Conservation (phyloP, 306 rosid genomes). For the Leucaena leucocephala region DNA sequence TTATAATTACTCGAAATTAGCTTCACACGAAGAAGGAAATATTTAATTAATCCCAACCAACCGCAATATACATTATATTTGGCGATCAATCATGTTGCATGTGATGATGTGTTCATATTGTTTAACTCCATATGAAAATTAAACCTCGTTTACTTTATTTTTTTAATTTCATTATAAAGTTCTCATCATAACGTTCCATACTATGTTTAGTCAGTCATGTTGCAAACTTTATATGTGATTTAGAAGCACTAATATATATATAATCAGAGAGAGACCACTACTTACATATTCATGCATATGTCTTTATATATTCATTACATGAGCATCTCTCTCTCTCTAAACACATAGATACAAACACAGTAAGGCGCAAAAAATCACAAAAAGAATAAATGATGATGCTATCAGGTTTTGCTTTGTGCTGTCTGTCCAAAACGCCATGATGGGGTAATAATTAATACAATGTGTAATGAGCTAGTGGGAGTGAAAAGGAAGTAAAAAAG, state of each 20-base stretch:
- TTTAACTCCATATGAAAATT: not conserved
- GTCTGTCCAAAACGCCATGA: slow-evolving; percentile 63
- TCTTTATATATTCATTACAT: slow-evolving; percentile 25
- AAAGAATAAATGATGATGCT: slow-evolving; percentile 56
- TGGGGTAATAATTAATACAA: slow-evolving; percentile 68
- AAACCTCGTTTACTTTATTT: not conserved
- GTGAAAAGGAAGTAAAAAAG: slow-evolving; percentile 63
- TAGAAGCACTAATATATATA: not conserved
- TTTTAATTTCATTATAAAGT: not conserved
- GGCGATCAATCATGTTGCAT: slow-evolving; percentile 25
- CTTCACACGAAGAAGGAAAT: not conserved
- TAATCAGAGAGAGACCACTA: not conserved
- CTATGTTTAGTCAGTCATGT: slow-evolving; percentile 26
- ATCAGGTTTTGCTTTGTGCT: slow-evolving; percentile 53
- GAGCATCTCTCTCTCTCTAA: slow-evolving; percentile 27
- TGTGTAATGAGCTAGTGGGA: slow-evolving; percentile 42
- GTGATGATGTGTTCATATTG: slow-evolving; percentile 3
- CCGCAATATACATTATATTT: not conserved
- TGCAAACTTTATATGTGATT: not conserved
- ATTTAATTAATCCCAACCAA: not conserved
- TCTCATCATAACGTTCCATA: slow-evolving; percentile 11
- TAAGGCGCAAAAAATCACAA: slow-evolving; percentile 59
- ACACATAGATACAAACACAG: slow-evolving; percentile 42
- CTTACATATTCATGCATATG: not conserved
- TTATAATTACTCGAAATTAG: not conserved